Base-by-base conservation (phyloP, 2,329 filamentous ascomycete genomes). In the Eutypa lata region DNA sequence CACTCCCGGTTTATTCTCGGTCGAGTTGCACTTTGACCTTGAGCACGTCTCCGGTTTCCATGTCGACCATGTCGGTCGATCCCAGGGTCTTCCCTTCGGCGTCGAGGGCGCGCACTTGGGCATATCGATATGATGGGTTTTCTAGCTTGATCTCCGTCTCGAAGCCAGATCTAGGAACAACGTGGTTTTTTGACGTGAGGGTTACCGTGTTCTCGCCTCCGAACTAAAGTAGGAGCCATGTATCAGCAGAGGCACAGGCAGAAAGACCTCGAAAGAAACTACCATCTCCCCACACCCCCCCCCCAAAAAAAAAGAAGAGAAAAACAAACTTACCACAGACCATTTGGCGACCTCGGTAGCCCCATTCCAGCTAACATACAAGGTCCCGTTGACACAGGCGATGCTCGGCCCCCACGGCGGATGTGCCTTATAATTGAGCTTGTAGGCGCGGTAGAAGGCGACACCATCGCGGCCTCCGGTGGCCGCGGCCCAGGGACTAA, bases 371-470 rank as follows among this genome's bases (percentile, higher is more conserved):
- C 70, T 71, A 1, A 71, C 70, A 49, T 70, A 71, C 3, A 74
- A 54, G 1, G 54, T 53, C 4, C 52, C 54, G 8, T 52, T 53
- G 10, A 58, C 53, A 8, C 56, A 53, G 53, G 64, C 26, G 48
- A 53, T 42, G 46, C 61, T 47, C 2, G 61, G 62, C 2, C 57
- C 57, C 4, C 66, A 50, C 7, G 65, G 60, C 2, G 65, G 65
- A 10, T 63, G 72, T 22, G 71, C 74, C 22, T 63, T 68, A 78
- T 80, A 85, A 51, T 74, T 68, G 58, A 71, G 76, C 58, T 78
- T 79, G 64, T 77, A 77, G 2, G 73, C 75, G 37, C 80, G 74
- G 58, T 84, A 84, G 3, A 78, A 75, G 64, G 61, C 61, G 60
- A 65, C 60, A 54, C 61, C 64, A 56, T 72, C 42, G 56, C 63